These are phyloP conservation scores for Hyparrhenia diplandra DNA, from an alignment of 176 grass and related monocot genomes.

Conservation along the genomic window DNA sequence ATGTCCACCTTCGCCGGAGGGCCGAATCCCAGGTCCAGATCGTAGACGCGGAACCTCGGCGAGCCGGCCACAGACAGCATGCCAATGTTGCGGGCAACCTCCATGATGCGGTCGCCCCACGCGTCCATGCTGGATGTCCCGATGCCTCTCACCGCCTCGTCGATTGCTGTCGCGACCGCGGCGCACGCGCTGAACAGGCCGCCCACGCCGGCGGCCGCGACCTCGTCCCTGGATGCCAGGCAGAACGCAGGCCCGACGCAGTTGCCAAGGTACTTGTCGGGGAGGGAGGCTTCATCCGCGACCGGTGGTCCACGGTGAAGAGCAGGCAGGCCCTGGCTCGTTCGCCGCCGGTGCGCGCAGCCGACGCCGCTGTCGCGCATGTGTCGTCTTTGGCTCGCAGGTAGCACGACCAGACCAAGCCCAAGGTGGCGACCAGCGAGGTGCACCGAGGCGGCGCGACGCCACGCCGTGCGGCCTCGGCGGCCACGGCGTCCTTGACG, in stretches of 20 bases:
- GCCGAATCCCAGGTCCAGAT: constrained; percentile 51
- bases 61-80: too few relatives aligned
- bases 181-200: constrained; percentile 19
- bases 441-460: constrained; percentile 4
- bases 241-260: constrained; percentile 25
- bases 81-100: constrained; percentile 25
- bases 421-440: constrained; percentile 31
- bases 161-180: constrained; percentile 9
- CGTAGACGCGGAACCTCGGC: constrained; percentile 37
- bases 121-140: background rate
- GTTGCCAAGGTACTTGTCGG: constrained; percentile 56
- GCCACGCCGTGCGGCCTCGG: background rate
- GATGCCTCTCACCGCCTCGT: constrained; percentile 4
- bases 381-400: background rate
- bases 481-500: background rate
- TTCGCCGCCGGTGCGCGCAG: background rate
- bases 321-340: background rate
- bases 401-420: constrained; percentile 37
- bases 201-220: background rate
- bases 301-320: constrained; percentile 38
- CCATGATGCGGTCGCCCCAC: background rate
- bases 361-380: background rate
- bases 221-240: background rate
- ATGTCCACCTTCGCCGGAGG: constrained; percentile 51
- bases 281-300: constrained; percentile 18